Base-by-base conservation (phyloP, 345 rosid species). In the Mangifera indica region DNA sequence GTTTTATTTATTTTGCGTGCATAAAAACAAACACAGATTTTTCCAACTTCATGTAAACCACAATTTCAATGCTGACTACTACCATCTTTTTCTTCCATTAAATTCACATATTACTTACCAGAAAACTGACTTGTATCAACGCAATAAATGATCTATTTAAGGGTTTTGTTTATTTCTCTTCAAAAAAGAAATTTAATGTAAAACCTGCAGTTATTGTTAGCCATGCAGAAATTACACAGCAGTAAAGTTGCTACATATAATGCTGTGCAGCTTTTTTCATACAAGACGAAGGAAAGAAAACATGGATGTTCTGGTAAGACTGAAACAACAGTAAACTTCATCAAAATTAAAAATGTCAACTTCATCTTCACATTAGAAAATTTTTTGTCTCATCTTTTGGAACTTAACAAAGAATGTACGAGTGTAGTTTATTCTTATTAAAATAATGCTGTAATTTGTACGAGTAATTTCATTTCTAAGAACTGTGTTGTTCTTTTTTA, bases 391-490 rank as follows among this genome's bases (percentile, higher is more conserved):
- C n/a, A 22, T 64, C 53, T 64, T 45, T 45, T 64, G 54, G 54
- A 45, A 46, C 12, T 20, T 63, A n/a, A 62, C 48, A 40, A 13
- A 62, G 26, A 40, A 20, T 1, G 22, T 1, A 63, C 4, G 15
- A 2, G n/a, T 0, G 24, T 10, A 63, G n/a, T n/a, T 29, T 44
- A 20, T 11, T 1, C 53, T 49, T 20, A 29, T 15, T 12, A 18
- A 59, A 59, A 59, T 13, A 49, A 49, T 59, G 18, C 32, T 14
- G 51, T 29, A 66, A 54, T 69, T n/a, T 69, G 74, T 62, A 73
- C 29, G 51, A 44, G 37, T 26, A 24, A 13, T 49, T 14, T 49
- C 18, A 13, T 49, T 49, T 15, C 52, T 1, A 48, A 48, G 14
- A 12, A 13, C 52, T 18, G 13, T 17, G 14, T 13, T 45, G 15